Base-by-base conservation (phyloP, 192 early-diverging fungal species). In the Gaertneriomyces sp. region DNA sequence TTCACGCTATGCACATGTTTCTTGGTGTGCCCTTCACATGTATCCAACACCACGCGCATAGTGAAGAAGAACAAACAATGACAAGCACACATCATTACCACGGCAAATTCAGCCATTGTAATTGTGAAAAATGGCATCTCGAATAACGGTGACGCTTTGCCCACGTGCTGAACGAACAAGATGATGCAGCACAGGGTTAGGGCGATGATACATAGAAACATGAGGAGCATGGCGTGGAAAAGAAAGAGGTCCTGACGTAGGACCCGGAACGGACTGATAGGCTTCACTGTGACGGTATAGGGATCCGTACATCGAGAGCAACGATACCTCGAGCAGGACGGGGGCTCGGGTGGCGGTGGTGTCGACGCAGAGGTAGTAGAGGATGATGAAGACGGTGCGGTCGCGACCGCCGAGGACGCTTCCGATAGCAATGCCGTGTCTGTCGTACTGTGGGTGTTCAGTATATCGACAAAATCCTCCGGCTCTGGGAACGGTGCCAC, bases 221-320 rank as follows among this genome's bases (percentile, higher is more conserved):
- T 77, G 51, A 72, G n/a, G 55, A 52, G 9, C 45, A 75, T 72
- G n/a, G 76, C 72, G 38, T 43, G 12, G 43, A 42, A 33, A 20
- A 77, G 68, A 49, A 77, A 74, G 25, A 20, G 46, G 66, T 77
- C 72, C 16, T 39, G 17, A 16, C 42, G 38, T 6, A 75, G 45
- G 4, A 61, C 58, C 4, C 49, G 20, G 14, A 70, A 9, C 7
- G 74, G 61, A 42, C 71, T 68, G 11, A 77, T 57, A 0, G 68
- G 69, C 9, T 9, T 41, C 19, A 14, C 45, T 1, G 11, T 44
- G 33, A 78, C 76, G 42, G 38, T 73, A 53, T 79, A 78, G 5
- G 68, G 58, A 41, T 77, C 66, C 4, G 53, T n/a, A 51, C 79
- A 80, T 20, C 79, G 74, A 12, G 74, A 74, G 67, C 76, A 81